These are phyloP conservation scores for Beta vulgaris DNA, from an alignment of 148 eudicot genomes.

Conservation along the genomic window DNA sequence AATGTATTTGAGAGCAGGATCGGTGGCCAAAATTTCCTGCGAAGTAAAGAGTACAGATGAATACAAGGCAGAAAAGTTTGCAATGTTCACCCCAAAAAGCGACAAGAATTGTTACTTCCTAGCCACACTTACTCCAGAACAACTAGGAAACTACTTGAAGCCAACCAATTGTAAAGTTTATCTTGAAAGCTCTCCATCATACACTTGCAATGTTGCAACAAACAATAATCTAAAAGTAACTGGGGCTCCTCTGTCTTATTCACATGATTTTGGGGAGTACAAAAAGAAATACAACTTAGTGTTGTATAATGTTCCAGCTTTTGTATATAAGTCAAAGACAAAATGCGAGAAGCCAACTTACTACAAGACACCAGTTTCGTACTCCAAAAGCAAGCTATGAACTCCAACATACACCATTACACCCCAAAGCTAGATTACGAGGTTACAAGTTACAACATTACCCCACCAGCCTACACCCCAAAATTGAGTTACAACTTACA, in stretches of 20 bases:
- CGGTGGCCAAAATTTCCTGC: constrained; percentile 25
- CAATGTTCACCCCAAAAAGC: constrained; percentile 25
- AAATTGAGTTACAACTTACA: too few species aligned
- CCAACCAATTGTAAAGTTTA: constrained; percentile 28
- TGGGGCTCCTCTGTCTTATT: constrained; percentile 9
- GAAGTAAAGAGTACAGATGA: constrained; percentile 11
- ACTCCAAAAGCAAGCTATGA: not conserved
- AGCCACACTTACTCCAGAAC: constrained; percentile 31
- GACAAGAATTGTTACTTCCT: constrained; percentile 33
- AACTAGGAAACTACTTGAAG: constrained; percentile 25
- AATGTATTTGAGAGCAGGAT: constrained; percentile 11
- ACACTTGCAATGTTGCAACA: constrained; percentile 24
- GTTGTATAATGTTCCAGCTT: constrained; percentile 16
- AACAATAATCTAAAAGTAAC: constrained; percentile 1
- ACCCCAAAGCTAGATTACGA: too few species aligned
- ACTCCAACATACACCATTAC: constrained; percentile 2
- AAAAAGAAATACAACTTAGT: constrained; percentile 9
- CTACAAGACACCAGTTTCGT: too few species aligned
- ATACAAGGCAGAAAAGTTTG: constrained; percentile 15
- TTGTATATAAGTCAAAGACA: constrained; percentile 4
- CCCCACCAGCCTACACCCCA: too few species aligned
- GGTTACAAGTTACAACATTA: too few species aligned
- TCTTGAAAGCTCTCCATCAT: constrained; percentile 30
- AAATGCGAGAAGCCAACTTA: constrained; percentile 18
- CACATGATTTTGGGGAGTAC: not conserved